These are phyloP conservation scores for Lycium barbarum DNA, from an alignment of 257 asterid genomes.

Conservation along the genomic window DNA sequence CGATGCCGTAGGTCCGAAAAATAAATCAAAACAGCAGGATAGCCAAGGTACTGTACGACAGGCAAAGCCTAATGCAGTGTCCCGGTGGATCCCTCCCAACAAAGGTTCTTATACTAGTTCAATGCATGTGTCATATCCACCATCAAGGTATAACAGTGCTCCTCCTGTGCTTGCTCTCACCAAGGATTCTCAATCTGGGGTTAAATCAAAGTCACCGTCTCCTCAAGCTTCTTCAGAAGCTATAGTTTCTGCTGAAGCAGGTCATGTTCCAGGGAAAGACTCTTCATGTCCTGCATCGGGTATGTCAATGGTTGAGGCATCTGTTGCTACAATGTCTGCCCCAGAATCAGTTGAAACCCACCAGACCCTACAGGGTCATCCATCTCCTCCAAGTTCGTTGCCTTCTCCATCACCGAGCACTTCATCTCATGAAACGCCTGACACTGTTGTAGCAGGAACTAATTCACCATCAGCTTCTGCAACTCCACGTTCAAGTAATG, in stretches of 20 bases:
- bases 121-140: slow-evolving; percentile 95
- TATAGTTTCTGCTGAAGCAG: slow-evolving; percentile 46
- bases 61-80: slow-evolving; percentile 83
- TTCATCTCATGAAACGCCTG: slow-evolving; percentile 10
- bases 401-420: slow-evolving; percentile 38
- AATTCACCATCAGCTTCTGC: slow-evolving; percentile 28
- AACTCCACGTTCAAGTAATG: slow-evolving; percentile 20
- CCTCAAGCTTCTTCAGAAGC: slow-evolving; percentile 59
- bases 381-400: slow-evolving; percentile 25
- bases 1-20: slow-evolving; percentile 57
- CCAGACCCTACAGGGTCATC: slow-evolving; percentile 48
- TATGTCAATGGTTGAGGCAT: slow-evolving; percentile 42
- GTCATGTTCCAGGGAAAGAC: slow-evolving; percentile 46
- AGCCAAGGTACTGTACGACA: slow-evolving; percentile 55
- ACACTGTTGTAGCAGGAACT: slow-evolving; percentile 16
- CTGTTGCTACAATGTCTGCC: slow-evolving; percentile 40
- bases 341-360: slow-evolving; percentile 45
- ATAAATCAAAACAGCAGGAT: slow-evolving; percentile 74
- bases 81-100: slow-evolving; percentile 95
- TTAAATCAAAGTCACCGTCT: slow-evolving; percentile 60
- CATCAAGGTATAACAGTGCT: slow-evolving; percentile 89
- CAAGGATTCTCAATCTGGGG: slow-evolving; percentile 65
- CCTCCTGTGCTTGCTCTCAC: slow-evolving; percentile 69
- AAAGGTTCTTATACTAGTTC: slow-evolving; percentile 94
- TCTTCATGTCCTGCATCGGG: slow-evolving; percentile 53